Evolutionary conservation across 2,329 filamentous ascomycete genomes (phyloP), one percentile per base, ranked within the genome.

Genomic region (Pseudogymnoascus sp.): DNA sequence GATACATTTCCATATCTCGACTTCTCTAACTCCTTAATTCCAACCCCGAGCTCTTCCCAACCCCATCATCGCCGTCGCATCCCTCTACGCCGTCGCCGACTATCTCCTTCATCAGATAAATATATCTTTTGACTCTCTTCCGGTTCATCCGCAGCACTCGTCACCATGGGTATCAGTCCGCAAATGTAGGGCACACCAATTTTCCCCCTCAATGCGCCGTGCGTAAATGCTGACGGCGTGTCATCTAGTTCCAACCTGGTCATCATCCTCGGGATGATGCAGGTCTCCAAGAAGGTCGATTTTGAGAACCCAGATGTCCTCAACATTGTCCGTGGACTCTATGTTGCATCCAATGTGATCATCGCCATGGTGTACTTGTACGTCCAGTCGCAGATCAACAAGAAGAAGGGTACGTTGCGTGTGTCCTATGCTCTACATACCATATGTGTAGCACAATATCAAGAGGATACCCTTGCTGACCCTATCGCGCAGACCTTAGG

Each of bases 231-330:
- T 69, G 65, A 69, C 38, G 63, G 62, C 67, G 70, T 77, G n/a
- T 16, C 16, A 56, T 56, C 10, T 21, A 96, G 92, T 73, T 91
- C 90, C 77, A 96, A 96, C 84, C 84, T 96, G 77, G 82, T 91
- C 81, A 92, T 96, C 87, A 93, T 96, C 81, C 86, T 96, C 71
- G 90, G 90, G 75, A 96, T 97, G 89, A 97, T 97, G 91, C 93
- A 97, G 84, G 89, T 96, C 66, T 90, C 92, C 71, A 97, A 97
- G 85, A 91, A 89, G 78, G 87, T 99, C 66, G 91, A 93, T 59
- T 96, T 97, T 73, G 93, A 97, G 31, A 89, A 97, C 74, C 91
- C 86, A n/a, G 81, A 83, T 66, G 85, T 89, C 59, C 80, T 89
- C 64, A 83, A 84, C 70, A 77, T 81, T 65, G 84, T 89, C 65